A percentile compares a stretch with the other conserved stretches of the same genome.
phyloP scores from a whole-genome alignment of 257 asterid genomes.

The Penstemon eatonii region DNA sequence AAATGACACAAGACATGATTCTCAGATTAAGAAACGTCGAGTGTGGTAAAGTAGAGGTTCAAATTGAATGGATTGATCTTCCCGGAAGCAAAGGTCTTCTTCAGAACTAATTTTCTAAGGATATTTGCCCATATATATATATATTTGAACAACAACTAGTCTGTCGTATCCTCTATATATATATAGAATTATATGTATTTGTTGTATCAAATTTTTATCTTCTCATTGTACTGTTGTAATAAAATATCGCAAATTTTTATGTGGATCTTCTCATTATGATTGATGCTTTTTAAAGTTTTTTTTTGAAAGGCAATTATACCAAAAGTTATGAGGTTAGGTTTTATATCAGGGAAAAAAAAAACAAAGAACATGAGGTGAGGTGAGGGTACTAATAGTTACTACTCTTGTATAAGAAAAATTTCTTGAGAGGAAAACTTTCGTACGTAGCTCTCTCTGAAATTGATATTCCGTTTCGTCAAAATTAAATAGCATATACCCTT shows the following conservation, averaged over 20 bases:
- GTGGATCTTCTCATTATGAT: background rate
- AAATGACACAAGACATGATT: constrained; percentile 69
- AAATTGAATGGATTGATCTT: constrained; percentile 63
- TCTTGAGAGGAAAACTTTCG: no score
- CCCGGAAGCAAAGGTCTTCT: constrained; percentile 43
- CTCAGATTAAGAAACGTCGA: constrained; percentile 62
- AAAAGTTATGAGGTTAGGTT: no score
- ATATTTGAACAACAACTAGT: background rate
- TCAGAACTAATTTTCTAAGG: background rate
- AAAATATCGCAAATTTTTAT: background rate
- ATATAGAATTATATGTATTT: background rate
- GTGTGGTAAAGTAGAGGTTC: constrained; percentile 63
- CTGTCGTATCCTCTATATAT: background rate
- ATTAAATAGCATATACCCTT: constrained; percentile 6
- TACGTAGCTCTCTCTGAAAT: background rate
- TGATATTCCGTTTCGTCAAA: constrained; percentile 2
- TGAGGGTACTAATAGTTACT: no score
- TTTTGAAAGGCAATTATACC: no score
- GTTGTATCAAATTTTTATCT: background rate
- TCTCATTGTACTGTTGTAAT: no score
- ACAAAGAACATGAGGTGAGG: no score
- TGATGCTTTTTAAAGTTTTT: background rate
- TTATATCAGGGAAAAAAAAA: no score
- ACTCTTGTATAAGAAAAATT: no score
- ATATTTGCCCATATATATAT: background rate